These are phyloP conservation scores for Nakazawaea holstii DNA, from an alignment of 805 yeast genomes.

Conservation along the genomic window DNA sequence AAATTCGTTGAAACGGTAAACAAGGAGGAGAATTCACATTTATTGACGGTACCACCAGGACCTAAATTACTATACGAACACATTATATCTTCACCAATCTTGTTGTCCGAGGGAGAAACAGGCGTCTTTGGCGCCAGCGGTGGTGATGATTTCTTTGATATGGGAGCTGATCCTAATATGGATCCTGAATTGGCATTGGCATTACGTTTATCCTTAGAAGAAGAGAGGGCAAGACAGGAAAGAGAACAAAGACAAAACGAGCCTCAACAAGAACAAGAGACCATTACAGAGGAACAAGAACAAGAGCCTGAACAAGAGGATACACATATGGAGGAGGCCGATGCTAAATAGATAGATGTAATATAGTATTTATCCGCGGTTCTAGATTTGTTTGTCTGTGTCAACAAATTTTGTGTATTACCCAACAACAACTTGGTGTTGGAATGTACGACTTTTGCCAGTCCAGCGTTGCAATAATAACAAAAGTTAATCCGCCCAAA, in stretches of 20 bases:
- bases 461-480: background rate
- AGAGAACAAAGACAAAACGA: constrained; percentile 35
- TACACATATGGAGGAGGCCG: constrained; percentile 16
- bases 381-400: too few species aligned
- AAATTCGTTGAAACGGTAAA: constrained; percentile 71
- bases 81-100: constrained; percentile 69
- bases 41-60: constrained; percentile 85
- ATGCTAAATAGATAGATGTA: constrained; percentile 12
- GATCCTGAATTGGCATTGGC: constrained; percentile 98
- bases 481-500: background rate
- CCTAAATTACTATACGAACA: constrained; percentile 79
- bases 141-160: constrained; percentile 50
- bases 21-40: constrained; percentile 72
- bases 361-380: too few species aligned
- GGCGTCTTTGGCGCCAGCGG: constrained; percentile 37
- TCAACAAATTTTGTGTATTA: too few species aligned
- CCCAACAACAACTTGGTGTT: too few species aligned
- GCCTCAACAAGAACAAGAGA: constrained; percentile 14
- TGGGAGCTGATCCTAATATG: constrained; percentile 80
- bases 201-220: constrained; percentile 88
- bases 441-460: too few species aligned
- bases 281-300: constrained; percentile 18
- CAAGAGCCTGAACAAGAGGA: constrained; percentile 17
- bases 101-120: constrained; percentile 59
- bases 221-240: constrained; percentile 89